Percentiles rank a stretch among this genome's conserved stretches.
Evolutionary conservation across 2,329 filamentous ascomycete genomes (phyloP).

Genomic region (Fusarium torulosum): DNA sequence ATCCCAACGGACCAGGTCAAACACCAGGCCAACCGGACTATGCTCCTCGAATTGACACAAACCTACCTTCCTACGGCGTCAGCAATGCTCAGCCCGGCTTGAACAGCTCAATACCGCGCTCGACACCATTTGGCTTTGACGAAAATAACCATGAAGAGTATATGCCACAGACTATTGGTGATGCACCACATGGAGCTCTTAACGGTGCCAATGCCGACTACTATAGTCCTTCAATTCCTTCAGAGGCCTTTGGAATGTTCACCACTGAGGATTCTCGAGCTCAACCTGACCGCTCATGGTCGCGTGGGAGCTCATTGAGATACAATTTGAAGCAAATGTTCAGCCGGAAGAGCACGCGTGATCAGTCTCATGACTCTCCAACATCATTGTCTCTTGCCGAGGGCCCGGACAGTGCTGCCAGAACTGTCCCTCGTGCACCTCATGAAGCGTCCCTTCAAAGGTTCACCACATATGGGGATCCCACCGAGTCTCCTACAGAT

Average conservation of each 20-base stretch:
- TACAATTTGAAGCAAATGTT: slow-evolving; percentile 55
- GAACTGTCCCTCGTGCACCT: slow-evolving; percentile 2
- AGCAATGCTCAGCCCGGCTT: slow-evolving; percentile 21
- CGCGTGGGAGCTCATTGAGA: slow-evolving; percentile 53
- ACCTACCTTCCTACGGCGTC: slow-evolving; percentile 16
- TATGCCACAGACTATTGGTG: slow-evolving; percentile 47
- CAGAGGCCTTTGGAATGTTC: slow-evolving; percentile 58
- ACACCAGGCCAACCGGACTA: slow-evolving; percentile 16
- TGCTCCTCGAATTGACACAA: slow-evolving; percentile 38
- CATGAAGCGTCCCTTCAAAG: slow-evolving; percentile 42
- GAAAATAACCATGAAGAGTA: slow-evolving; percentile 44
- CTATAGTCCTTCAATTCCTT: slow-evolving; percentile 57
- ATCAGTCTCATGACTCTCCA: slow-evolving; percentile 49
- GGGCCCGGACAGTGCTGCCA: slow-evolving; percentile 26
- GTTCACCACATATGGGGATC: slow-evolving; percentile 42
- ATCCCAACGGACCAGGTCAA: slow-evolving; percentile 32
- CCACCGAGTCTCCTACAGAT: slow-evolving; percentile 52
- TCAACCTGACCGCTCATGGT: slow-evolving; percentile 46
- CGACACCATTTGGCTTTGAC: slow-evolving; percentile 41
- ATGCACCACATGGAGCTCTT: slow-evolving; percentile 51
- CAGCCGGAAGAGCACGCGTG: slow-evolving; percentile 52
- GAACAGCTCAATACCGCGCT: slow-evolving; percentile 37
- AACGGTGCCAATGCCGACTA: slow-evolving; percentile 57
- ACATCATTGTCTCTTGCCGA: slow-evolving; percentile 39
- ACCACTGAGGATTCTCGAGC: slow-evolving; percentile 44